Conservation (phyloP, 148 eudicot species). For the Cornus kousa region DNA sequence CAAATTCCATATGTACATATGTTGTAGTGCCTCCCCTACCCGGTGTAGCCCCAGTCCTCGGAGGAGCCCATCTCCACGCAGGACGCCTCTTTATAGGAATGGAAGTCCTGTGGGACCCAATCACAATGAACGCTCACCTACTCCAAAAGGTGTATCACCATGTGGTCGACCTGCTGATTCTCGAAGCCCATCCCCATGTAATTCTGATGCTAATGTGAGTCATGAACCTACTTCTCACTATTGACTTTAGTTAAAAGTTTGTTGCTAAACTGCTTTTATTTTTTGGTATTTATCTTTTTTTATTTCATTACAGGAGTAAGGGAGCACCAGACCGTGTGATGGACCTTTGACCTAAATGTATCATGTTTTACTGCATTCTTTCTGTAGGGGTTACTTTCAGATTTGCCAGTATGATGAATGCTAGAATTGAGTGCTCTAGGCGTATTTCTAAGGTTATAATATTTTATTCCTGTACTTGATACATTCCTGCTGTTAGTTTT, state of each 20-base stretch:
- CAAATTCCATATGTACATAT: slow-evolving; percentile 1
- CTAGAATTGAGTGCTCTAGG: slow-evolving; percentile 13
- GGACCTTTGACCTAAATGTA: slow-evolving; percentile 5
- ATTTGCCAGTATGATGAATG: slow-evolving; percentile 17
- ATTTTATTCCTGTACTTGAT: slow-evolving; percentile 23
- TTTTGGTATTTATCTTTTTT: no score
- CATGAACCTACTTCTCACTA: neutral
- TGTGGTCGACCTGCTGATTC: slow-evolving; percentile 56
- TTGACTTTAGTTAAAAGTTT: neutral
- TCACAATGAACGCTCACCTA: slow-evolving; percentile 47
- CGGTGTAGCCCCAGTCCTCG: slow-evolving; percentile 59
- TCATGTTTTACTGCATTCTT: slow-evolving; percentile 13
- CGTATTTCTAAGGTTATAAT: slow-evolving; percentile 22
- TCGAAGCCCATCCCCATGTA: slow-evolving; percentile 75
- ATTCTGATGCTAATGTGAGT: slow-evolving; percentile 83
- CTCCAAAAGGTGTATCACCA: slow-evolving; percentile 62
- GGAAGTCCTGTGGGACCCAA: slow-evolving; percentile 53
- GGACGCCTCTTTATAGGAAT: slow-evolving; percentile 40
- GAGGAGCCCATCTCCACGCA: slow-evolving; percentile 66
- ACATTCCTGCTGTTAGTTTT: neutral
- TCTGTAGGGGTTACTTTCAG: slow-evolving; percentile 10
- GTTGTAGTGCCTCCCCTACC: slow-evolving; percentile 66
- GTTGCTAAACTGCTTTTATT: neutral
- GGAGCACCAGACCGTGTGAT: neutral
- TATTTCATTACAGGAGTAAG: slow-evolving; percentile 40